phyloP scores from a whole-genome alignment of 2,329 filamentous ascomycete species.

The Reticulascus tulasneorum region DNA sequence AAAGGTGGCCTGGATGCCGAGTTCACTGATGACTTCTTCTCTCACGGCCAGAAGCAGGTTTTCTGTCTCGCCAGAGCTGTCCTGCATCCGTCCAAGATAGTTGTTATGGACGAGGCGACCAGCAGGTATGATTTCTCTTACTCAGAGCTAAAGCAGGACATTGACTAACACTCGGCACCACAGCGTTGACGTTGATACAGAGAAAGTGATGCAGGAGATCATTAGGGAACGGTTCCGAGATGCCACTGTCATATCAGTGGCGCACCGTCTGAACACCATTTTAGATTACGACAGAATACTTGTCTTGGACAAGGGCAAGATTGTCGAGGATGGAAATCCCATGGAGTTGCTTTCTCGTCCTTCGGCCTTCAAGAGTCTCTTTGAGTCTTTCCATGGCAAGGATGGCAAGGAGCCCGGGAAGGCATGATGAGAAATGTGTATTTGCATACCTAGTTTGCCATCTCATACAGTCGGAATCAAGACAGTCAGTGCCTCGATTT shows the following conservation, averaged over 20 bases:
- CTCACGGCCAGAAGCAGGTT: constrained; percentile 42
- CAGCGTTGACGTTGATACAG: constrained; percentile 27
- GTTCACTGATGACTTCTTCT: constrained; percentile 28
- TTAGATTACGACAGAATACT: constrained; percentile 41
- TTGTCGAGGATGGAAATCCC: constrained; percentile 33
- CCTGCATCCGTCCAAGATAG: constrained; percentile 21
- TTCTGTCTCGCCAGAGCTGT: constrained; percentile 44
- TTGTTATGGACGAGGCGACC: constrained; percentile 5
- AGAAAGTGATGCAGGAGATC: constrained; percentile 24
- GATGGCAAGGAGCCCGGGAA: too few species aligned
- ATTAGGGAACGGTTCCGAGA: constrained; percentile 22
- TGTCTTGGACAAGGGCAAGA: constrained; percentile 36
- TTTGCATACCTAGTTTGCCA: too few species aligned
- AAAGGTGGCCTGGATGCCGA: constrained; percentile 33
- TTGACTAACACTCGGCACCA: too few species aligned
- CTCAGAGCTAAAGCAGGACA: too few species aligned
- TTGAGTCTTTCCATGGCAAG: too few species aligned
- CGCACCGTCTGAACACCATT: constrained; percentile 36
- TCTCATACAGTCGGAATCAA: too few species aligned
- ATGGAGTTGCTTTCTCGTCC: too few species aligned
- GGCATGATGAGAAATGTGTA: too few species aligned
- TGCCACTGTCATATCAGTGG: constrained; percentile 42
- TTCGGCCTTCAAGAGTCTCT: too few species aligned
- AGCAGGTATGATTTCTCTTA: constrained; percentile 4
- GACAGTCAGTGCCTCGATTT: too few species aligned